These are phyloP conservation scores for Termitomyces sp. DNA, from an alignment of 768 basidiomycete species.

Conservation along the genomic window DNA sequence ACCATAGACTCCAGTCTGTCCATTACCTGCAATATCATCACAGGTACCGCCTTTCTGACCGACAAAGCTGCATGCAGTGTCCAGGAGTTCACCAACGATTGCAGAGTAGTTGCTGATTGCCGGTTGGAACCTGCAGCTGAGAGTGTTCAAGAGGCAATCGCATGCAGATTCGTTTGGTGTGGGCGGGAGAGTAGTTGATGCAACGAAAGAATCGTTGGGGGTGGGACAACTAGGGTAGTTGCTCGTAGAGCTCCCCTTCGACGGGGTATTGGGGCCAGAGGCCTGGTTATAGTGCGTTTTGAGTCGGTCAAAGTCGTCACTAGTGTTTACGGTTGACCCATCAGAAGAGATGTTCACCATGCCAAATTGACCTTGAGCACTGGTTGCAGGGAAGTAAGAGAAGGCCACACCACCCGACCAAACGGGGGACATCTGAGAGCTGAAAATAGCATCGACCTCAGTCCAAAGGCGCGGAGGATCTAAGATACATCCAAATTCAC, in stretches of 20 bases:
- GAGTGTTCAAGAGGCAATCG: constrained; percentile 58
- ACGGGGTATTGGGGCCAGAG: constrained; percentile 58
- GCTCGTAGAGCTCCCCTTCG: constrained; percentile 33
- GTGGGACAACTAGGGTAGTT: constrained; percentile 63
- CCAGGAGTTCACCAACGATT: constrained; percentile 55
- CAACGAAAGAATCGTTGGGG: constrained; percentile 53
- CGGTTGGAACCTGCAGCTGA: constrained; percentile 74
- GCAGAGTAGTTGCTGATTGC: constrained; percentile 52
- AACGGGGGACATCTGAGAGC: constrained; percentile 63
- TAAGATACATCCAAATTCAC: constrained; percentile 77
- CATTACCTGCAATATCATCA: constrained; percentile 65
- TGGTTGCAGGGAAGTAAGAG: constrained; percentile 83
- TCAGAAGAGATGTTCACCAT: constrained; percentile 75
- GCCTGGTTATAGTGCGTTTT: constrained; percentile 53
- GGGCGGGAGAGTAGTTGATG: constrained; percentile 67
- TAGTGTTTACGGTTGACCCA: constrained; percentile 58
- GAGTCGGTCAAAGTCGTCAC: constrained; percentile 65
- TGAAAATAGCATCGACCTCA: constrained; percentile 70
- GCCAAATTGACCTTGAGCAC: constrained; percentile 72
- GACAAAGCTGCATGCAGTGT: constrained; percentile 73
- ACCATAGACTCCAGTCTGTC: constrained; percentile 73
- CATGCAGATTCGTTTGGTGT: constrained; percentile 84
- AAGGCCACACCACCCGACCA: constrained; percentile 91
- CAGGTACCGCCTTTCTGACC: constrained; percentile 60
- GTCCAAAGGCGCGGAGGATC: constrained; percentile 68